phyloP scores from a whole-genome alignment of 2,329 filamentous ascomycete genomes.

The Ophiognomonia clavigignenti-juglandacearum region DNA sequence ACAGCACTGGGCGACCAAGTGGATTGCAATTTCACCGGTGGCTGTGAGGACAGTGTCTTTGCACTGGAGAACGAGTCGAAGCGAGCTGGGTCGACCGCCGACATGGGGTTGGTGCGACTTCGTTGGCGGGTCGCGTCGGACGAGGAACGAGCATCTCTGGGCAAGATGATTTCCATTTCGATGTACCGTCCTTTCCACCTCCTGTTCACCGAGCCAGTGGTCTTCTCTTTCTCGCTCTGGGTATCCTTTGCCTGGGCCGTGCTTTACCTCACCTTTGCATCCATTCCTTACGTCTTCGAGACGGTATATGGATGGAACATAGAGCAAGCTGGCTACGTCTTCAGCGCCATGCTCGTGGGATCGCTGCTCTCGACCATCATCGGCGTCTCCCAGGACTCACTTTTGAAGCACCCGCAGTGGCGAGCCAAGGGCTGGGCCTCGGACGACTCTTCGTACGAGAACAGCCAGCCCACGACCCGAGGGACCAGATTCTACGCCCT shows the following conservation, averaged over 20 bases:
- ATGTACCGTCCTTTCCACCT: conserved; percentile 74
- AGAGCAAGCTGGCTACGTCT: conserved; percentile 66
- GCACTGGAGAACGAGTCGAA: conserved; percentile 20
- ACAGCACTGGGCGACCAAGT: conserved; percentile 18
- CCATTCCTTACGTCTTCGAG: conserved; percentile 73
- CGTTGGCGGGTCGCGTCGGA: conserved; percentile 78
- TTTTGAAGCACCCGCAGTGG: conserved; percentile 46
- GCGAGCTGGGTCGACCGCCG: background rate
- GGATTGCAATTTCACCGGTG: background rate
- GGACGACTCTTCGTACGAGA: background rate
- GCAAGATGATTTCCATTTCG: conserved; percentile 67
- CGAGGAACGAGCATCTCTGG: conserved; percentile 65
- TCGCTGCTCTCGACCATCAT: conserved; percentile 61
- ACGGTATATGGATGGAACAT: conserved; percentile 63
- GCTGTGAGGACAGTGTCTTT: background rate
- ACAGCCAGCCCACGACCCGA: conserved; percentile 15
- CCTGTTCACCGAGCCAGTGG: conserved; percentile 69
- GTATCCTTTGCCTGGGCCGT: conserved; percentile 86
- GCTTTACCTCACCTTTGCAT: conserved; percentile 78
- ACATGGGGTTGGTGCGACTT: conserved; percentile 45
- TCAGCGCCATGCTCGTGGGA: conserved; percentile 66
- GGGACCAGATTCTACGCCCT: conserved; percentile 37
- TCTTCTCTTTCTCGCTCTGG: conserved; percentile 87
- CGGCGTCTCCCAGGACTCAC: conserved; percentile 67
- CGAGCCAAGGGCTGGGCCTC: conserved; percentile 23